These are phyloP conservation scores for Fusarium sp. DNA, from an alignment of 2,329 filamentous ascomycete species.

Conservation along the genomic window DNA sequence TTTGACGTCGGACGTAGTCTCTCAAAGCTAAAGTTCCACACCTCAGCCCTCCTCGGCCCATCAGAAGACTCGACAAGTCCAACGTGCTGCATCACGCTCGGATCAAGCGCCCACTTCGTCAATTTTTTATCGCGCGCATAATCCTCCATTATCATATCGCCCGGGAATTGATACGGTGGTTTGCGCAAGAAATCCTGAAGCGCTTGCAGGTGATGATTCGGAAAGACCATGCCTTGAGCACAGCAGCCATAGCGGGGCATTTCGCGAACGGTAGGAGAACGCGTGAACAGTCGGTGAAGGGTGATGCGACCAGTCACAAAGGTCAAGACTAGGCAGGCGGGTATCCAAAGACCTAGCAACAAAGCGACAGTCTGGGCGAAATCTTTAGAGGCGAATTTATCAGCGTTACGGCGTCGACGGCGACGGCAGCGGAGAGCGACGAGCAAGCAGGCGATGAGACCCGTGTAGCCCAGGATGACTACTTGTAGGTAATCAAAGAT, in stretches of 20 bases:
- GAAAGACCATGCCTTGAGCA: conserved; percentile 57
- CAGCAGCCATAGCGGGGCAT: conserved; percentile 59
- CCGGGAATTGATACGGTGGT: conserved; percentile 54
- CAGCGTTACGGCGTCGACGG: conserved; percentile 13
- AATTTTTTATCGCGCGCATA: conserved; percentile 51
- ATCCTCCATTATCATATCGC: conserved; percentile 56
- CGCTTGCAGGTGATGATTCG: conserved; percentile 50
- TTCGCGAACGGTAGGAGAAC: conserved; percentile 49
- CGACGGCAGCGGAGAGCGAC: conserved; percentile 25
- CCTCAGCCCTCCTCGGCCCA: conserved; percentile 48
- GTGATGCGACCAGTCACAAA: conserved; percentile 52
- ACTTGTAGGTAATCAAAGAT: conserved; percentile 50
- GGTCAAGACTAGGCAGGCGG: conserved; percentile 52
- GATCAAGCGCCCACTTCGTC: conserved; percentile 57
- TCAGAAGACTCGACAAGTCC: conserved; percentile 54
- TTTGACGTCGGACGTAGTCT: conserved; percentile 10
- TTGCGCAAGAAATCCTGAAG: conserved; percentile 50
- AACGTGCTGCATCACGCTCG: conserved; percentile 58
- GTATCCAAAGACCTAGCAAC: conserved; percentile 51
- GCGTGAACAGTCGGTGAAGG: conserved; percentile 46
- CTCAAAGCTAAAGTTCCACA: conserved; percentile 59
- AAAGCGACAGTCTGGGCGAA: conserved; percentile 49
- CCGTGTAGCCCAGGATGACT: conserved; percentile 49
- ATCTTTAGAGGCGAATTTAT: conserved; percentile 28
- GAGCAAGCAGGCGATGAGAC: conserved; percentile 32